phyloP scores from a whole-genome alignment of 352 stramenopile species.

The Globisporangium uncinulatum region DNA sequence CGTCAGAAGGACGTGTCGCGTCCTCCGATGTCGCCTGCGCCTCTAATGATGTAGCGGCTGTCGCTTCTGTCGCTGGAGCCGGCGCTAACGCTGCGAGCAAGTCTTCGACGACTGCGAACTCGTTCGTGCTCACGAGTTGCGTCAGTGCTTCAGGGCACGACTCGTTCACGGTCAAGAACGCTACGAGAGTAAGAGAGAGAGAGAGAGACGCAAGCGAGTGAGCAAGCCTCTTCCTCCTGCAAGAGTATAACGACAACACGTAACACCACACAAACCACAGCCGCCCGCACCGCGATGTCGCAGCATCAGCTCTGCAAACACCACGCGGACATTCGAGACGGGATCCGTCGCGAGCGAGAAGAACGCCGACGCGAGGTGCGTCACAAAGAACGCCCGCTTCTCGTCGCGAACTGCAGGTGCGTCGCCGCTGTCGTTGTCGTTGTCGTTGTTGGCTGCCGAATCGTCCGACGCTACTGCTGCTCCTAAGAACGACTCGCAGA shows the following conservation, averaged over 20 bases:
- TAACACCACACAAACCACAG: not conserved
- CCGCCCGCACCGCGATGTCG: slow-evolving; percentile 30
- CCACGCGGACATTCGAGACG: slow-evolving; percentile 69
- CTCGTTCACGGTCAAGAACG: slow-evolving; percentile 22
- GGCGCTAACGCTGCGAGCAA: slow-evolving; percentile 23
- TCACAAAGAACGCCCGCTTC: slow-evolving; percentile 39
- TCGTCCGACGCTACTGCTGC: slow-evolving; percentile 3
- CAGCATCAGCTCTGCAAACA: slow-evolving; percentile 47
- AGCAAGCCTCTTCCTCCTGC: too few species aligned
- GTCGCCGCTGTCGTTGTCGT: not conserved
- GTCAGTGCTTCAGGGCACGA: slow-evolving; percentile 24
- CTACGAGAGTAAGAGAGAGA: not conserved
- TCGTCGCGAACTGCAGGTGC: not conserved
- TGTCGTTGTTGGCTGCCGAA: not conserved
- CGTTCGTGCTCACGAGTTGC: slow-evolving; percentile 16
- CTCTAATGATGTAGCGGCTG: slow-evolving; percentile 5
- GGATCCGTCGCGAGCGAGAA: slow-evolving; percentile 53
- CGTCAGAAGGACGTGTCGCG: too few species aligned
- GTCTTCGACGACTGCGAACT: slow-evolving; percentile 21
- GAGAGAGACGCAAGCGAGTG: not conserved
- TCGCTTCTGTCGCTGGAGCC: slow-evolving; percentile 7
- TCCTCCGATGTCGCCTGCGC: slow-evolving; percentile 5
- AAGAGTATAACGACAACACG: not conserved
- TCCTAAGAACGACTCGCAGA: slow-evolving; percentile 53
- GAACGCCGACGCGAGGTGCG: slow-evolving; percentile 38